Conservation (phyloP, 1,284 basidiomycete genomes). For the Cryptococcus sp. region DNA sequence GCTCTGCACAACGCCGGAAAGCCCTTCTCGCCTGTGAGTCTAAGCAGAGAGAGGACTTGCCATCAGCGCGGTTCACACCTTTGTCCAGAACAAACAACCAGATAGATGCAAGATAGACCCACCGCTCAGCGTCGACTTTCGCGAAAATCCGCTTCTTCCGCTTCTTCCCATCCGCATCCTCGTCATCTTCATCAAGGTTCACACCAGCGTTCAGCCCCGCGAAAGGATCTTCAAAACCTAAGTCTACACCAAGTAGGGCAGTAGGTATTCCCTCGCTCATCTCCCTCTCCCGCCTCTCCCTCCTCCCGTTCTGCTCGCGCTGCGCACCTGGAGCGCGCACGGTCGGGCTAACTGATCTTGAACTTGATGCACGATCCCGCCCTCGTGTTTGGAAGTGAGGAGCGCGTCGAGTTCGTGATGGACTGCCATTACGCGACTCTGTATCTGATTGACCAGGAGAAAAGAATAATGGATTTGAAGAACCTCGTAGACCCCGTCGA, state of each 20-base stretch:
- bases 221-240: constrained; percentile 9
- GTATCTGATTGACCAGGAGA: constrained; percentile 26
- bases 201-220: constrained; percentile 10
- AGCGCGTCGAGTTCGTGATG: background rate
- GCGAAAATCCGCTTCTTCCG: constrained; percentile 61
- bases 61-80: no score
- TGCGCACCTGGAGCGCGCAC: no score
- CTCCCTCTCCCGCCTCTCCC: background rate
- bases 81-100: no score
- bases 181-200: constrained; percentile 21
- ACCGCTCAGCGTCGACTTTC: constrained; percentile 69
- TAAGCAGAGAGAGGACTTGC: constrained; percentile 18
- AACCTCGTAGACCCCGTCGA: constrained; percentile 1
- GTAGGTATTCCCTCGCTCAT: no score
- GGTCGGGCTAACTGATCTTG: constrained; percentile 4
- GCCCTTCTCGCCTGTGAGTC: constrained; percentile 68
- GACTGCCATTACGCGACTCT: background rate
- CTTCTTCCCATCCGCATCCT: constrained; percentile 40
- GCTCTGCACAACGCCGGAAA: constrained; percentile 74
- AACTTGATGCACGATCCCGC: no score
- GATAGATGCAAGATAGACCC: constrained; percentile 38
- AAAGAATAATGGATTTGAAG: constrained; percentile 34
- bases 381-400: no score
- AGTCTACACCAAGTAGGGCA: background rate
- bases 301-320: background rate